A percentile compares a stretch with the other conserved stretches of the same genome.
Conservation (phyloP, 2,329 filamentous ascomycete genomes). For the Verticillium isaacii region DNA sequence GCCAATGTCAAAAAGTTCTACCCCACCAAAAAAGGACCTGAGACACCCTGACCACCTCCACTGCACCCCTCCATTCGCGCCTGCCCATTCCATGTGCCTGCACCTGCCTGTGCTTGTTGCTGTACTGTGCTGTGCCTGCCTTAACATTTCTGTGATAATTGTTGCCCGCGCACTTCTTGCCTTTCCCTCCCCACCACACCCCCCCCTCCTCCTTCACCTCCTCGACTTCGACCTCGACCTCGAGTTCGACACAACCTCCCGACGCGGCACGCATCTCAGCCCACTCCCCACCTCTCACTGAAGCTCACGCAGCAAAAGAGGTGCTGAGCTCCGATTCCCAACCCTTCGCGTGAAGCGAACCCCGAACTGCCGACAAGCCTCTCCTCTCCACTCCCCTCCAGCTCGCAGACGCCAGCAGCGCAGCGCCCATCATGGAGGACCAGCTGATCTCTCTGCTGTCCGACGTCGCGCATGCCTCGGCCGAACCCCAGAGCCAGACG, state of each 20-base stretch:
- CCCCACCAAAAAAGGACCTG: neutral
- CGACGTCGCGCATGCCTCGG: constrained; percentile 50
- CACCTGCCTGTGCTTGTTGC: neutral
- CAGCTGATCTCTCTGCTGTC: constrained; percentile 79
- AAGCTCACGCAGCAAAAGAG: constrained; percentile 7
- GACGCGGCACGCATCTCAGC: neutral
- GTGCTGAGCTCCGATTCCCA: neutral
- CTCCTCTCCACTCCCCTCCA: neutral
- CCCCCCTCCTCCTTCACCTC: neutral
- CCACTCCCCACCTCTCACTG: constrained; percentile 12
- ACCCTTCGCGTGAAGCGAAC: neutral
- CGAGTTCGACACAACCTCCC: constrained; percentile 5
- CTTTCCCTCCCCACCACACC: neutral
- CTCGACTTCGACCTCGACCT: neutral
- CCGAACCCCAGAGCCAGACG: constrained; percentile 70
- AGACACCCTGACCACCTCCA: neutral
- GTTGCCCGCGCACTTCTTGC: neutral
- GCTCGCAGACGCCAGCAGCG: constrained; percentile 1
- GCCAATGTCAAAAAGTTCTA: neutral
- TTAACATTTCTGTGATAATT: neutral
- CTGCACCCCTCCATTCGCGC: neutral
- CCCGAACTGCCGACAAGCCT: neutral
- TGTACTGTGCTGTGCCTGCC: neutral
- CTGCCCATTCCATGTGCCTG: neutral
- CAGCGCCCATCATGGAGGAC: constrained; percentile 68